phyloP scores from a whole-genome alignment of 2,329 filamentous ascomycete genomes.

The Fusarium nisikadoi region DNA sequence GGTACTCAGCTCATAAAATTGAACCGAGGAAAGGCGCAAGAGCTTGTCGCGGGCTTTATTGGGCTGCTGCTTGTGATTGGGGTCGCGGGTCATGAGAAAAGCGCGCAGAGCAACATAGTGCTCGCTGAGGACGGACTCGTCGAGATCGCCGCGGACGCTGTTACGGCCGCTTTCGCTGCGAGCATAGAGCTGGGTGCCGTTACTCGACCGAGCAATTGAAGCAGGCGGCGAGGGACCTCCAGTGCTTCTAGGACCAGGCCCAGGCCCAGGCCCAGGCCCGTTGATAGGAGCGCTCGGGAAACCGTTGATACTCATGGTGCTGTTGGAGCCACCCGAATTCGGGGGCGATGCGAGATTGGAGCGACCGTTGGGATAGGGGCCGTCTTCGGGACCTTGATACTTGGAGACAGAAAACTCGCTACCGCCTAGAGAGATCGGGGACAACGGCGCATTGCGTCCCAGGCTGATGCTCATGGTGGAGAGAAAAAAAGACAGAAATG shows the following conservation, averaged over 20 bases:
- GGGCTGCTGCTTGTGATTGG: conserved; percentile 76
- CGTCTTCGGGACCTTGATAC: conserved; percentile 69
- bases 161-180: conserved; percentile 70
- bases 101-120: conserved; percentile 84
- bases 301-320: conserved; percentile 68
- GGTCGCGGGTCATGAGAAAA: conserved; percentile 82
- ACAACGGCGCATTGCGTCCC: conserved; percentile 78
- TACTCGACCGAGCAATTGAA: conserved; percentile 86
- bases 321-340: conserved; percentile 71
- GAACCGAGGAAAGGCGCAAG: conserved; percentile 85
- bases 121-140: conserved; percentile 73
- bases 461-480: conserved; percentile 68
- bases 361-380: conserved; percentile 63
- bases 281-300: conserved; percentile 55
- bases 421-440: conserved; percentile 83
- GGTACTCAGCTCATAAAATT: conserved; percentile 97
- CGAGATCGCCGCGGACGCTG: conserved; percentile 68
- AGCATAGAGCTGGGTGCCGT: conserved; percentile 76
- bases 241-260: conserved; percentile 63
- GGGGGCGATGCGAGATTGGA: conserved; percentile 75
- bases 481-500: conserved; percentile 29
- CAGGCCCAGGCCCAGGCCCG: conserved; percentile 55
- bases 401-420: conserved; percentile 83
- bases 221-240: conserved; percentile 84
- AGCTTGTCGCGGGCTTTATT: conserved; percentile 96